phyloP scores from a whole-genome alignment of 2,329 filamentous ascomycete species.

The Trichoderma sp. region DNA sequence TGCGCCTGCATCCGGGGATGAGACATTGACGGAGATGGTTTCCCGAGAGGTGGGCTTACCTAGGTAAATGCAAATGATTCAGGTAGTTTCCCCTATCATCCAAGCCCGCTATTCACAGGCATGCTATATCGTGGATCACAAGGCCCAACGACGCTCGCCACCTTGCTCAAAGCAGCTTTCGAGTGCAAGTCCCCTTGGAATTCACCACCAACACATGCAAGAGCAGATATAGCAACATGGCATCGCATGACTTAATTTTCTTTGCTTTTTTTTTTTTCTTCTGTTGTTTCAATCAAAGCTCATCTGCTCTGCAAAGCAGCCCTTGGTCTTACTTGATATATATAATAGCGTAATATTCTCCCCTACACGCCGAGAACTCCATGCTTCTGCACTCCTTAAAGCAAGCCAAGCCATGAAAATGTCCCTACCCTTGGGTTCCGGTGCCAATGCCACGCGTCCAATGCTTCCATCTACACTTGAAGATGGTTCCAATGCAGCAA shows the following conservation, averaged over 20 bases:
- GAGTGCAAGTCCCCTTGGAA: background rate
- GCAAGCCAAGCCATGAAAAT: conserved; percentile 16
- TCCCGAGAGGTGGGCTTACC: background rate
- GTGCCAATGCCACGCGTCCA: background rate
- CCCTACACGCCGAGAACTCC: conserved; percentile 18
- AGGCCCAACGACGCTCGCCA: background rate
- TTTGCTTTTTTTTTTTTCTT: background rate
- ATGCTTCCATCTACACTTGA: background rate
- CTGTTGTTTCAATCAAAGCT: background rate
- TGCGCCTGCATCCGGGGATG: background rate
- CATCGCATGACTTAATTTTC: background rate
- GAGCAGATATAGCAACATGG: background rate
- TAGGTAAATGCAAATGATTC: background rate
- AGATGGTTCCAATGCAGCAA: background rate
- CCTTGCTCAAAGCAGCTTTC: background rate
- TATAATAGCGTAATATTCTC: background rate
- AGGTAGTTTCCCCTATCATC: background rate
- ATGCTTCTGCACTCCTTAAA: background rate
- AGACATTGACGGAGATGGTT: background rate
- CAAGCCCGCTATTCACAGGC: background rate
- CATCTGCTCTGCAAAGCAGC: background rate
- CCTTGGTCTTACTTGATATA: background rate
- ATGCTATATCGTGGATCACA: background rate
- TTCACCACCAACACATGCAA: background rate
- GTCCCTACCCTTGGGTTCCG: background rate